Conservation (phyloP, 179 eudicot species). For the Gypsophila paniculata region DNA sequence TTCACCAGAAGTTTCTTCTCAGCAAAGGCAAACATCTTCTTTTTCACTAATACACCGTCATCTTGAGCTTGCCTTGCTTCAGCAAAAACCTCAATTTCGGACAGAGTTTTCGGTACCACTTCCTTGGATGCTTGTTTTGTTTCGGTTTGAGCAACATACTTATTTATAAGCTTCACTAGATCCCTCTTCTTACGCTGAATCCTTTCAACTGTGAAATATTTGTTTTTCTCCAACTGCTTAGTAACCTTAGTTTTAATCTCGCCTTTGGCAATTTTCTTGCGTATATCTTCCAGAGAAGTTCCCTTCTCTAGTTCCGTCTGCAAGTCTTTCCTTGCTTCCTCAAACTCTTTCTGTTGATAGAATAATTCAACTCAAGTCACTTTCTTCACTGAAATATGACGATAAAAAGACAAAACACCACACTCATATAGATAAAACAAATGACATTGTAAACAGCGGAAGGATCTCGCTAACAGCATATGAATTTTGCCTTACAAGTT, state of each 20-base stretch:
- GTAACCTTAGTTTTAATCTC: conserved; percentile 62
- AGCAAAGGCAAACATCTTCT: conserved; percentile 55
- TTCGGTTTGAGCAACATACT: conserved; percentile 30
- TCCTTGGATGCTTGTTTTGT: conserved; percentile 29
- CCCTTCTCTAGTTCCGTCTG: conserved; percentile 72
- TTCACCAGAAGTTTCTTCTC: conserved; percentile 82
- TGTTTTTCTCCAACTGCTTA: conserved; percentile 49
- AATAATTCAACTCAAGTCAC: conserved; percentile 16
- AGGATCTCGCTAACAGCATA: neutral
- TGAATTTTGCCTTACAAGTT: conserved; percentile 46
- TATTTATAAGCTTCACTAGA: conserved; percentile 52
- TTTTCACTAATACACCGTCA: conserved; percentile 36
- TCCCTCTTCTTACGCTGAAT: conserved; percentile 90
- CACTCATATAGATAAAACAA: conserved; percentile 14
- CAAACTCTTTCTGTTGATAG: conserved; percentile 61
- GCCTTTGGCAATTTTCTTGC: conserved; percentile 64
- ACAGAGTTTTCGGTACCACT: conserved; percentile 40
- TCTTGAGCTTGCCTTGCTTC: conserved; percentile 46
- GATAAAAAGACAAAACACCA: neutral
- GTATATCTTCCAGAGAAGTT: conserved; percentile 52
- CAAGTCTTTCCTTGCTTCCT: conserved; percentile 83
- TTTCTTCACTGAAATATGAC: conserved; percentile 1
- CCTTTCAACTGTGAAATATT: conserved; percentile 38
- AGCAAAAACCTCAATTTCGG: conserved; percentile 53
- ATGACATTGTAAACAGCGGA: conserved; percentile 2